Base-by-base conservation (phyloP, 208 protist genomes). In the Leishmania gerbilli region DNA sequence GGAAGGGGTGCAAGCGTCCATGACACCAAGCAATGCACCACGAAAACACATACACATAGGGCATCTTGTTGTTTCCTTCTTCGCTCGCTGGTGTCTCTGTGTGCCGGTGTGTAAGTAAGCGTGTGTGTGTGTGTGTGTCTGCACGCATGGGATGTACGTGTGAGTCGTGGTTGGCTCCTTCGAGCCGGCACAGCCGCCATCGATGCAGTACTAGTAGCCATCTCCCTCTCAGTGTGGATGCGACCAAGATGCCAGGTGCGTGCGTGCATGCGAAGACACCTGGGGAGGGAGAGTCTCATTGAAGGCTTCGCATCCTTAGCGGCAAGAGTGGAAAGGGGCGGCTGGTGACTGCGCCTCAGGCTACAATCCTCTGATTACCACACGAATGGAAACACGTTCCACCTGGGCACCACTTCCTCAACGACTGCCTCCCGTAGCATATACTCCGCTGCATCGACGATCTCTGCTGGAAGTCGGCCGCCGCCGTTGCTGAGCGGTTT, bases 331-430 rank as follows among this genome's bases (percentile, higher is more conserved):
- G 8, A 6, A 3, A 24, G 24, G 24, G 56, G 27, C 27, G 68
- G 3, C 27, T 53, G 42, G 45, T 24, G 45, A 53, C 42, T 45
- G 45, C 11, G 24, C 27, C 40, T 6, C 37, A 42, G 11, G 51
- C 24, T 8, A 68, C 34, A 27, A 24, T 34, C 8, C 0, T 53
- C 45, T 7, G 0, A 45, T 84, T 77, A 93, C 79, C 84, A 90
- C 13, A 91, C 34, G 7, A 76, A 31, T 27, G 83, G 87, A 34
- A 93, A 76, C 1, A 93, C n/a, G 64, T 93, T 87, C 90, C 90
- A 93, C 40, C 58, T 56, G 3, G 90, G 90, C 37, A 92, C 24
- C 53, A 27, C 24, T 42, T 83, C 77, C 76, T 84, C 76, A 1
- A 37, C 65, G 17, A 53, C n/a, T 24, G 24, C 1, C 42, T 71